Base-by-base conservation (phyloP, 257 asterid genomes). In the Verbascum thapsus region DNA sequence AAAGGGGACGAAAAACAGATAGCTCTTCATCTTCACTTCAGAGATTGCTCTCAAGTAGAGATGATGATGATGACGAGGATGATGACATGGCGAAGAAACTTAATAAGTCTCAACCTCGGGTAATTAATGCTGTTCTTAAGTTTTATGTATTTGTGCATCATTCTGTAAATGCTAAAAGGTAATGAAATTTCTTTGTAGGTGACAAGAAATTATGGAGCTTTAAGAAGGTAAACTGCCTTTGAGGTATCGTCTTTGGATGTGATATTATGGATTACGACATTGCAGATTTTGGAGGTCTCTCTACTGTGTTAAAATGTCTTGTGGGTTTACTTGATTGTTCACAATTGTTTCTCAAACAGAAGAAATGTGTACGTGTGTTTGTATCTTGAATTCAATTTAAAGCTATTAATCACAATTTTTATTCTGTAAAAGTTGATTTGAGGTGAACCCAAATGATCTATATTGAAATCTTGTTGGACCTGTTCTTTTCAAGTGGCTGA, bases 191-290 rank as follows among this genome's bases (percentile, higher is more conserved):
- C 32, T 71, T 58, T 74, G 73, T 58, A 90, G 97, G 91, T 84
- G 63, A 81, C 85, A 37, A 83, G 96, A 80, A 90, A 90, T 63
- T 90, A 87, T 50, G 97, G 96, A 63, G 83, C 95, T 72, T 66
- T 87, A 68, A 85, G 97, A 67, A 76, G 80, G 73, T 87, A 80
- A 75, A 53, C 55, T 35, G 52, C 67, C 60, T 44, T 39, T 10
- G 26, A 16, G 55, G 51, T n/a, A 26, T 2, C 32, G 32, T 26
- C 32, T 5, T 40, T 9, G 58, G 57, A 41, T 41, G 52, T 37
- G 5, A 4, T 22, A 37, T 13, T 13, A 9, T 13, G 12, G 11
- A 23, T 61, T 3, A 20, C 32, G 32, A 26, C 32, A 26, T 5
- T 8, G 44, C 42, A 7, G 44, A 20, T n/a, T 16, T 35, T 23